Evolutionary conservation across 164 flowering plant species (phyloP), one percentile per base, ranked within the genome.

Genomic region (Piper betle): DNA sequence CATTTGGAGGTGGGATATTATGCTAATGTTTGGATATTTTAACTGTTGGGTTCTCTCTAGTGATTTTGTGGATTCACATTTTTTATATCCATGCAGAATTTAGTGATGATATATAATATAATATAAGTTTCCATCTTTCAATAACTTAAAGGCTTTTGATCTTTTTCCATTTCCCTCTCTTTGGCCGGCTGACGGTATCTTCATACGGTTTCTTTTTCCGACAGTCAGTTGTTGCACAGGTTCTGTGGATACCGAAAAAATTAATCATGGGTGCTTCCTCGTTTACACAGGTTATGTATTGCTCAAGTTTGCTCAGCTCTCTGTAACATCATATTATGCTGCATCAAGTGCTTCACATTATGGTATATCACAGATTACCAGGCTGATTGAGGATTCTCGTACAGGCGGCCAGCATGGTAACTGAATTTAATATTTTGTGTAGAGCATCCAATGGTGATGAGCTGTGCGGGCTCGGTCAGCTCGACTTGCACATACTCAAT

Each of bases 321-420:
- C 79, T 4, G 97, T 89, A 72, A 87, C 91, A 19, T 87, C 98
- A 38, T 93, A 93, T 68, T 86, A 87, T 74, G 85, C 91, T 61
- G 77, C 98, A 61, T 89, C 95, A 43, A 87, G 96, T 80, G 86
- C 90, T 38, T 85, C 96, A 37, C 89, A 87, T 77, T 83, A 85
- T 76, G 88, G 84, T 61, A 74, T 92, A 62, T 93, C 96, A 4
- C 75, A 78, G 61, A 79, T 93, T 46, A 93, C 97, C 41, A 79
- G 94, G 68, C 77, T 74, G 46, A 77, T 89, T 41, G 98, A 93
- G 73, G 92, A 80, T 55, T 20, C 73, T 33, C 82, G 82, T 60
- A 69, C 85, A 39, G 71, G 58, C 17, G 43, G 70, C 61, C 79
- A 40, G 60, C 75, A 70, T n/a, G 77, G 77, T 66, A 61, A 61